These are phyloP conservation scores for Mollisiaceae sp. DNA, from an alignment of 2,329 filamentous ascomycete genomes.

Conservation along the genomic window DNA sequence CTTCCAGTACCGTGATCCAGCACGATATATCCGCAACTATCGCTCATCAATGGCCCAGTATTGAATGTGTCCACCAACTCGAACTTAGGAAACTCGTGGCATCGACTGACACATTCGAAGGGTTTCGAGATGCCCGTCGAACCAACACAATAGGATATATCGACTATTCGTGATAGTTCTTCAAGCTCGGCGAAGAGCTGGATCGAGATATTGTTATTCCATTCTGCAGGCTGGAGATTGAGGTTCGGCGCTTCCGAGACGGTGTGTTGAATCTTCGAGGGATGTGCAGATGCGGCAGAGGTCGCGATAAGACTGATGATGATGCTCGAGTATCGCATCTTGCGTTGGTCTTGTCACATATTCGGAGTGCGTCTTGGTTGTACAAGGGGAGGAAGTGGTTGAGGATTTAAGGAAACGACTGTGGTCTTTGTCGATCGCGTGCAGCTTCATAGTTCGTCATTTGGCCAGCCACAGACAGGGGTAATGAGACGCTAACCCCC, in stretches of 20 bases:
- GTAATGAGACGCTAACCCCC: slow-evolving; percentile 16
- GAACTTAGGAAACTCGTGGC: slow-evolving; percentile 80
- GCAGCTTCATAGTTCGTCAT: slow-evolving; percentile 17
- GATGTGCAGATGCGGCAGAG: slow-evolving; percentile 11
- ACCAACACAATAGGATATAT: slow-evolving; percentile 94
- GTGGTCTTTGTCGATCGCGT: slow-evolving; percentile 13
- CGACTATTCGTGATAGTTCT: slow-evolving; percentile 86
- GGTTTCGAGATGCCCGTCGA: slow-evolving; percentile 80
- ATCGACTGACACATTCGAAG: slow-evolving; percentile 85
- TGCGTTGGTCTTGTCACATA: slow-evolving; percentile 33
- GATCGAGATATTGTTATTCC: slow-evolving; percentile 53
- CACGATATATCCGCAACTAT: slow-evolving; percentile 93
- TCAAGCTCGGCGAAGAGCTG: slow-evolving; percentile 81
- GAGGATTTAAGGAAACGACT: neutral
- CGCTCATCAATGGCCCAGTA: slow-evolving; percentile 82
- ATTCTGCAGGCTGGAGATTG: neutral
- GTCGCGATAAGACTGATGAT: slow-evolving; percentile 18
- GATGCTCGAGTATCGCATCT: slow-evolving; percentile 36
- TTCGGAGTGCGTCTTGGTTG: slow-evolving; percentile 16
- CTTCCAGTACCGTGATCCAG: slow-evolving; percentile 68
- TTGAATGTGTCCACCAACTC: slow-evolving; percentile 85
- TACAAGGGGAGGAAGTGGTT: slow-evolving; percentile 7
- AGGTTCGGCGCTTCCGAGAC: slow-evolving; percentile 33
- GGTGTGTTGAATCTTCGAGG: slow-evolving; percentile 6
- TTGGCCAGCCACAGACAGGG: slow-evolving; percentile 18